Base-by-base conservation (phyloP, 805 yeast species). In the Wickerhamomyces alni region DNA sequence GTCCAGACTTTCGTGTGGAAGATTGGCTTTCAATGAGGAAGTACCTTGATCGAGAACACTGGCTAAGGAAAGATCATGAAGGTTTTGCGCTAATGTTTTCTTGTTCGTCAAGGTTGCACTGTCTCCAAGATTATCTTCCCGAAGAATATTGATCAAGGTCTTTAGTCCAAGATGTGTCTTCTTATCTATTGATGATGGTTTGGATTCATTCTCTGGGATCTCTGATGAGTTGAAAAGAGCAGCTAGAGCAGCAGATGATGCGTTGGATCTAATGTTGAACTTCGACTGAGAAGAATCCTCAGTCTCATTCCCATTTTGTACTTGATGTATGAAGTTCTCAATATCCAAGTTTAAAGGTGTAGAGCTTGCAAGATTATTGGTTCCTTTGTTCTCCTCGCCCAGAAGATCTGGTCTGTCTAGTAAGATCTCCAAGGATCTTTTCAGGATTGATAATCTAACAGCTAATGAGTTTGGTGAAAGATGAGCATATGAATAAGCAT, bases 401-500 rank as follows among this genome's bases (percentile, higher is more conserved):
- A 48, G 29, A 34, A 55, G 37, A 26, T 52, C 58, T 11, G 58
- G 57, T 29, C 56, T 46, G 33, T 55, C 58, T 37, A 80, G 65
- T 30, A 87, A 62, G 31, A 86, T 82, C 56, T 86, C 87, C 38
- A 87, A 61, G 6, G 94, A 82, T 48, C 93, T 64, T 54, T 80
- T 84, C 50, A 87, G 65, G 13, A 85, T 88, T 40, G 80, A 80
- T 44, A 87, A 61, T 40, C 95, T 66, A 35, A 85, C 73, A 0
- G 93, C 86, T 40, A 87, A 60, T 1, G 94, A 82, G 55, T 84
- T 83, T 9, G 89, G 93, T 1, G 91, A 80, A 40, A 86, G 63
- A 39, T 83, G 85, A 3, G 93, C 87, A 57, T 87, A 87, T 0
- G 95, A 85, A 55, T 83, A 87, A 2, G 94, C 83, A 56, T 84